These are phyloP conservation scores for Penicillium griseofulvum DNA, from an alignment of 2,329 filamentous ascomycete genomes.

Conservation along the genomic window DNA sequence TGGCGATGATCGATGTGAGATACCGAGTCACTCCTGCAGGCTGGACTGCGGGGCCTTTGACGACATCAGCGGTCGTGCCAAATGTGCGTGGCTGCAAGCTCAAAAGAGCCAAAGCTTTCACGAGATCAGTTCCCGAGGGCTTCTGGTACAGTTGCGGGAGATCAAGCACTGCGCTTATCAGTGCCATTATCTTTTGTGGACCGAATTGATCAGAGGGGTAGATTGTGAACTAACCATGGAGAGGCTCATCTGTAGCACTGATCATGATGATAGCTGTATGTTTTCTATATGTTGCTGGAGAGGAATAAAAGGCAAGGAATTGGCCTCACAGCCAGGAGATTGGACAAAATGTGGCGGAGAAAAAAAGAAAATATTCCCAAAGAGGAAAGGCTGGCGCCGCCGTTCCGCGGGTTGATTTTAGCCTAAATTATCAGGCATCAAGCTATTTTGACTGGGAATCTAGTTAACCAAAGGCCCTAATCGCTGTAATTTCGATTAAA, in stretches of 20 bases:
- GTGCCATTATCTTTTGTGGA: slow-evolving; percentile 24
- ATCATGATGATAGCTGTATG: slow-evolving; percentile 30
- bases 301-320: background rate
- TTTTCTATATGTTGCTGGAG: background rate
- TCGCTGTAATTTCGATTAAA: background rate
- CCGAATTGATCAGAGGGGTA: slow-evolving; percentile 14
- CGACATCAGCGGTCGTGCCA: slow-evolving; percentile 27
- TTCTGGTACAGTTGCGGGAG: slow-evolving; percentile 80
- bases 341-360: slow-evolving; percentile 2
- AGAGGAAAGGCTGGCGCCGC: slow-evolving; percentile 29
- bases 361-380: slow-evolving; percentile 35
- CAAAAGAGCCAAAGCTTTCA: slow-evolving; percentile 65
- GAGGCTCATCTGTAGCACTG: slow-evolving; percentile 36
- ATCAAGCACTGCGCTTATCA: slow-evolving; percentile 59
- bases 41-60: slow-evolving; percentile 35
- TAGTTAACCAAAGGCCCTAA: background rate
- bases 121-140: slow-evolving; percentile 63
- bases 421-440: slow-evolving; percentile 15
- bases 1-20: slow-evolving; percentile 49
- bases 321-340: slow-evolving; percentile 4
- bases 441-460: background rate
- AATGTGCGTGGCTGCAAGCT: slow-evolving; percentile 60
- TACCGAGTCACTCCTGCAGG: slow-evolving; percentile 45
- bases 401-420: slow-evolving; percentile 28
- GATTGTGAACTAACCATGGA: slow-evolving; percentile 34